Evolutionary conservation across 2,329 filamentous ascomycete genomes (phyloP), one percentile per base, ranked within the genome.

Genomic region (Simplicillium aogashimaense): DNA sequence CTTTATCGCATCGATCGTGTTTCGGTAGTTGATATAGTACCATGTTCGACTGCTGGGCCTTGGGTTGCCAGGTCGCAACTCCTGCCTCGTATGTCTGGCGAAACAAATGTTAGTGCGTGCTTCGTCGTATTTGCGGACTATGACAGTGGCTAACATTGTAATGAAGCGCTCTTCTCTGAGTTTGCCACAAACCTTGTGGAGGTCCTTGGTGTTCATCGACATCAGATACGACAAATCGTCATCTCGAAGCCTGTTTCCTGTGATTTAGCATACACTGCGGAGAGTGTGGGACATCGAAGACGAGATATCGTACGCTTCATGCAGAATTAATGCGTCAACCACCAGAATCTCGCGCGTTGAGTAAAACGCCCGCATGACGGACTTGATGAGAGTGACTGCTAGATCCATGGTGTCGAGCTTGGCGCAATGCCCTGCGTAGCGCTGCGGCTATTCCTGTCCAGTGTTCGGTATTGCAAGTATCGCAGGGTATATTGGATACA

Each of bases 11-110:
- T 98, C 92, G 54, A 98, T 87, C 29, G 90, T 87, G 43, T 86
- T 84, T 44, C 92, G 86, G 55, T 94, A 94, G 58, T 95, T 89
- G 58, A 98, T 90, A 63, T 86, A 98, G 67, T 94, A 98, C 72
- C 95, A 98, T 46, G 90, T 94, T 53, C 86, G 78, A 56, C 83
- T 88, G 49, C 84, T 81, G 5, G 86, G 83, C 39, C 88, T 81
- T 43, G 84, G 82, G 44, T 88, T 85, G 38, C 86, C 86, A 55
- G 89, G 84, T 49, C 82, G 81, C 41, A 84, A 67, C 58, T 95
- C 88, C 37, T 81, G 76, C 45, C 87, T 52, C 14, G 60, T 64
- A 39, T 64, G 81, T 28, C 81, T 79, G 58, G 81, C 18, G 40
- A 18, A 36, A n/a, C n/a, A n/a, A n/a, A 39, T 36, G 29, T 29